phyloP scores from a whole-genome alignment of 78 protist species.

The Dictyostelium purpureum region DNA sequence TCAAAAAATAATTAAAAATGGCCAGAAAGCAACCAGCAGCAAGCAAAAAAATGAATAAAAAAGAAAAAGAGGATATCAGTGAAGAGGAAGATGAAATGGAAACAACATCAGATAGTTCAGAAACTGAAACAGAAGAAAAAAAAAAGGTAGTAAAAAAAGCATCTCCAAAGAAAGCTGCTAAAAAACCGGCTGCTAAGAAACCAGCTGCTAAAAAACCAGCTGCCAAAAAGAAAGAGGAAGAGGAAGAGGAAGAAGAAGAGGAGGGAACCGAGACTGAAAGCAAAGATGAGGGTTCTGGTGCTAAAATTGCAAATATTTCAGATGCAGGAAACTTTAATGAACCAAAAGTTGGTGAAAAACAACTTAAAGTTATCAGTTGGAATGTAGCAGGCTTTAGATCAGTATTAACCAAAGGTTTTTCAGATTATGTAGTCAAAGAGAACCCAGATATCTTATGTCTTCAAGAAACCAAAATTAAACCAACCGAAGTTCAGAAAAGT shows the following conservation, averaged over 20 bases:
- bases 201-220: neutral
- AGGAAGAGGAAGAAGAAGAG: slow-evolving; percentile 15
- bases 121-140: neutral
- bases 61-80: neutral
- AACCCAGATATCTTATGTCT: slow-evolving; percentile 84
- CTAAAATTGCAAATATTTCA: neutral
- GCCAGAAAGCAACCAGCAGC: neutral
- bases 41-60: neutral
- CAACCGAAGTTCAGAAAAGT: neutral
- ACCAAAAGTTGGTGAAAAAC: slow-evolving; percentile 17
- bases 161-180: neutral
- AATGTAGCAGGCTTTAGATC: slow-evolving; percentile 84
- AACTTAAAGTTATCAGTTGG: slow-evolving; percentile 73
- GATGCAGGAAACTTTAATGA: neutral
- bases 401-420: slow-evolving; percentile 37
- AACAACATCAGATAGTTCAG: slow-evolving; percentile 3
- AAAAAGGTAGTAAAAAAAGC: neutral
- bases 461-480: slow-evolving; percentile 84
- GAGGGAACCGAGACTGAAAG: slow-evolving; percentile 30
- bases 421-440: slow-evolving; percentile 54
- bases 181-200: neutral
- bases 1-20: too few species aligned
- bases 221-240: neutral
- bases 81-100: neutral
- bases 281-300: neutral